Evolutionary conservation across 305 asterid species (phyloP).

Genomic region (Fraxinus albicans): DNA sequence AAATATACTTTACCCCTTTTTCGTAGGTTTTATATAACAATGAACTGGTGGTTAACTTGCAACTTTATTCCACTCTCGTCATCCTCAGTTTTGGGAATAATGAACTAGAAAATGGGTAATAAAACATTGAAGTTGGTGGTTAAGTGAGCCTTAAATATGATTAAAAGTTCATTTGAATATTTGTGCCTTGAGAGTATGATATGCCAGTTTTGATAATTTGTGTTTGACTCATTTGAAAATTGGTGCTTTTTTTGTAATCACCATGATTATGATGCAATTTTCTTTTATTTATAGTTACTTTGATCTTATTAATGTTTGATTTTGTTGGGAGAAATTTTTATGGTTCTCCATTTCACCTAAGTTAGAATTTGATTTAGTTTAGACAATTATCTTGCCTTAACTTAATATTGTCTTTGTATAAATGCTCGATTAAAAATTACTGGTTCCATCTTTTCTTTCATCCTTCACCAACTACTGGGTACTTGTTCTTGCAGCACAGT

Average conservation of each 20-base stretch:
- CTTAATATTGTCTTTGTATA: not conserved
- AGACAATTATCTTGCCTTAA: not conserved
- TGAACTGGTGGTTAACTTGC: not conserved
- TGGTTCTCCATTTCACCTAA: not conserved
- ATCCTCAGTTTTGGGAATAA: not conserved
- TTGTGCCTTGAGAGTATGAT: not conserved
- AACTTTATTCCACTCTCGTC: not conserved
- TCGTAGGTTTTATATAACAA: not conserved
- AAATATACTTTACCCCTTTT: not conserved
- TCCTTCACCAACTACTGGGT: not conserved
- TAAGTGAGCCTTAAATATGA: not conserved
- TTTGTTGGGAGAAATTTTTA: not conserved
- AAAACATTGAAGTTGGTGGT: not conserved
- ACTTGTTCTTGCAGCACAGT: conserved; percentile 50
- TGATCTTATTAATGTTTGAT: not conserved
- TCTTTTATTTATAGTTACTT: not conserved
- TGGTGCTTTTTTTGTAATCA: not conserved
- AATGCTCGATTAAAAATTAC: not conserved
- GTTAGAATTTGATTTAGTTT: not conserved
- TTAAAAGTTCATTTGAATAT: not conserved
- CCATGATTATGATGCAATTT: not conserved
- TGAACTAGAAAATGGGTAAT: not conserved
- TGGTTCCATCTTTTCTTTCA: not conserved
- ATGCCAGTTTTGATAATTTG: not conserved
- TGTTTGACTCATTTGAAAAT: not conserved